phyloP scores from a whole-genome alignment of 1,139 yeast genomes.

The Geotrichum citri-aurantii region DNA sequence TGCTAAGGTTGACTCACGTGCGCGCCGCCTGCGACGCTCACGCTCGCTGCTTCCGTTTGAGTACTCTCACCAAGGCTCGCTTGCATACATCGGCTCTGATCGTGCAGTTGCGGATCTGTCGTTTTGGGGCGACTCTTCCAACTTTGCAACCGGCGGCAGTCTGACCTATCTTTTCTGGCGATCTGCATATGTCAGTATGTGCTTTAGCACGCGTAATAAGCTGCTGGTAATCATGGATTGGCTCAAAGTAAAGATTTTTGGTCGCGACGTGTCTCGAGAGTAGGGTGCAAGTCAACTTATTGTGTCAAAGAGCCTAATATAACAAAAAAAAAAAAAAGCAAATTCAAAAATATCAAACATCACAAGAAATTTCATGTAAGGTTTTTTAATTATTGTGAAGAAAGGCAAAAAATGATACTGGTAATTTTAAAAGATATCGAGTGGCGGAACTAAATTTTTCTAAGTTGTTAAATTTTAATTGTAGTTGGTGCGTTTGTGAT shows the following conservation, averaged over 20 bases:
- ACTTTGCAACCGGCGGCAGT: slow-evolving; percentile 78
- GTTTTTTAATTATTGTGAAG: too few relatives aligned
- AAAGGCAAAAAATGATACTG: too few relatives aligned
- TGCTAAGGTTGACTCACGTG: slow-evolving; percentile 37
- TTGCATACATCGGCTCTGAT: slow-evolving; percentile 76
- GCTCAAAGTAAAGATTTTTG: slow-evolving; percentile 79
- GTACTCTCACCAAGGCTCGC: slow-evolving; percentile 57
- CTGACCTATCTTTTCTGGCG: slow-evolving; percentile 92
- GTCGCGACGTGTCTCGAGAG: slow-evolving; percentile 62
- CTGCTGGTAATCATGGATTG: slow-evolving; percentile 80
- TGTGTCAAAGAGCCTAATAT: background rate
- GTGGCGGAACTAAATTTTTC: background rate
- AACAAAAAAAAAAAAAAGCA: background rate
- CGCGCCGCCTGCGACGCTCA: slow-evolving; percentile 46
- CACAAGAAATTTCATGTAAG: too few relatives aligned
- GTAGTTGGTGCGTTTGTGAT: background rate
- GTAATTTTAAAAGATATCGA: background rate
- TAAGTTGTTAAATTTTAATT: too few relatives aligned
- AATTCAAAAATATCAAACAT: too few relatives aligned
- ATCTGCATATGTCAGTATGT: slow-evolving; percentile 88
- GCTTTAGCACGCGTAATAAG: slow-evolving; percentile 83
- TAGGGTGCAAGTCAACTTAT: slow-evolving; percentile 19
- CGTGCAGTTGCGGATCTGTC: slow-evolving; percentile 90
- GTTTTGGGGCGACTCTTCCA: slow-evolving; percentile 67
- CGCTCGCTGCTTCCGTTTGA: slow-evolving; percentile 70